phyloP scores from a whole-genome alignment of 129 eudicot genomes.

The Flaveria sonorensis region DNA sequence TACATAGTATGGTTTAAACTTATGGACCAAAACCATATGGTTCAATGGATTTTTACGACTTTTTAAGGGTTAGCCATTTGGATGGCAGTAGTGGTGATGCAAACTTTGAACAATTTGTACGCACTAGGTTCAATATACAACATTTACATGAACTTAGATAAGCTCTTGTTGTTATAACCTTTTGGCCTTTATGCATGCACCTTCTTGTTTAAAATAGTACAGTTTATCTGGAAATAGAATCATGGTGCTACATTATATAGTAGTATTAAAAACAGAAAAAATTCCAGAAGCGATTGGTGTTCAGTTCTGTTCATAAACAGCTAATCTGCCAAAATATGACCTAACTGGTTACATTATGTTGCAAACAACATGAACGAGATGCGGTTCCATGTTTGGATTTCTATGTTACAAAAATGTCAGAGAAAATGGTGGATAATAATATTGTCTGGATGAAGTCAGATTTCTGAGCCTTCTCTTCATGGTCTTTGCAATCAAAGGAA shows the following conservation, averaged over 20 bases:
- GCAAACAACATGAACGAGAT: conserved; percentile 15
- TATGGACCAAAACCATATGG: not conserved
- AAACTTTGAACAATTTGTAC: not conserved
- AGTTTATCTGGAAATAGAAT: not conserved
- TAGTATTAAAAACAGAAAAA: not conserved
- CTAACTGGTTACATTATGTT: conserved; percentile 32
- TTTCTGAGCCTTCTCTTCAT: conserved; percentile 55
- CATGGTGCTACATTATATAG: conserved; percentile 15
- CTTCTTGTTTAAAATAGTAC: conserved; percentile 4
- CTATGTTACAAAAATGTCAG: conserved; percentile 42
- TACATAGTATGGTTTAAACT: conserved; percentile 1
- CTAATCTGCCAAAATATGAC: conserved; percentile 21
- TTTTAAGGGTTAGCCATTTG: not conserved
- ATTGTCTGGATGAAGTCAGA: conserved; percentile 53
- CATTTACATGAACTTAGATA: not conserved
- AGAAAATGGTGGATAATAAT: conserved; percentile 58
- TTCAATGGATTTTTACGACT: not conserved
- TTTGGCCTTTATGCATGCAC: not conserved
- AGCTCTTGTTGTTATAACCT: not conserved
- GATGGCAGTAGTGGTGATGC: not conserved
- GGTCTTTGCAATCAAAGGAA: conserved; percentile 31
- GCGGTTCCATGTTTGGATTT: conserved; percentile 11
- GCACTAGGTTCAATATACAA: not conserved
- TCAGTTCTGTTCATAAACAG: conserved; percentile 17
- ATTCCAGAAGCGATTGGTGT: not conserved